Conservation (phyloP, 768 basidiomycete genomes). For the Agrocybe pediades region DNA sequence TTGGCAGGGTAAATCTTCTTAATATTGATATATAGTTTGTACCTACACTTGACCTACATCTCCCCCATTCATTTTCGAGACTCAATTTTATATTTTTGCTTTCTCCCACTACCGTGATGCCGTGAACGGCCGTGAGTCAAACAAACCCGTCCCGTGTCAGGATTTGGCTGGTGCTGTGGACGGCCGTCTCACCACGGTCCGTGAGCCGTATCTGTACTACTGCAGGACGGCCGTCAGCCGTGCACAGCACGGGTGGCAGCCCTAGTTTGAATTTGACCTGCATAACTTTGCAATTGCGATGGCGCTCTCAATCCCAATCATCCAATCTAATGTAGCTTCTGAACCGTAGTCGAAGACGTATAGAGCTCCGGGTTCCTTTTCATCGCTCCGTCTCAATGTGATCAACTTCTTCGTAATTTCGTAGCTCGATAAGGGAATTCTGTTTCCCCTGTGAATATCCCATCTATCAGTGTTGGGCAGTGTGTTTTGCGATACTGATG, state of each 20-base stretch:
- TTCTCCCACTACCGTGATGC: neutral
- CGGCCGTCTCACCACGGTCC: neutral
- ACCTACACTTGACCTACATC: neutral
- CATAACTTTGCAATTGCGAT: no score
- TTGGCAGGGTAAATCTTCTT: neutral
- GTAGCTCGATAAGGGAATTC: no score
- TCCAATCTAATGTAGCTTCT: no score
- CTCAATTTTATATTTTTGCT: neutral
- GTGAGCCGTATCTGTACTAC: neutral
- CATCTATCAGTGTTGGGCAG: neutral
- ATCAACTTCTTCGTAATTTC: no score
- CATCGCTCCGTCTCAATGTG: no score
- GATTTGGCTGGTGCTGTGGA: neutral
- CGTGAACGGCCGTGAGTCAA: neutral
- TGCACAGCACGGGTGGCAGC: neutral
- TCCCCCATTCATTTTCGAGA: neutral
- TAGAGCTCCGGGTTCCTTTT: no score
- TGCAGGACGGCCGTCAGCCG: neutral
- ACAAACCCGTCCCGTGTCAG: neutral
- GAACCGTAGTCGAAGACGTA: no score
- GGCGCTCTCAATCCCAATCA: no score
- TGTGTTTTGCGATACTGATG: neutral
- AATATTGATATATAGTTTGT: neutral
- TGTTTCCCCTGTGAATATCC: neutral
- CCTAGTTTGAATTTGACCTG: neutral